A percentile compares a stretch with the other conserved stretches of the same genome.
Conservation (phyloP, 495 filamentous ascomycete genomes). For the Cenococcum geophilum region DNA sequence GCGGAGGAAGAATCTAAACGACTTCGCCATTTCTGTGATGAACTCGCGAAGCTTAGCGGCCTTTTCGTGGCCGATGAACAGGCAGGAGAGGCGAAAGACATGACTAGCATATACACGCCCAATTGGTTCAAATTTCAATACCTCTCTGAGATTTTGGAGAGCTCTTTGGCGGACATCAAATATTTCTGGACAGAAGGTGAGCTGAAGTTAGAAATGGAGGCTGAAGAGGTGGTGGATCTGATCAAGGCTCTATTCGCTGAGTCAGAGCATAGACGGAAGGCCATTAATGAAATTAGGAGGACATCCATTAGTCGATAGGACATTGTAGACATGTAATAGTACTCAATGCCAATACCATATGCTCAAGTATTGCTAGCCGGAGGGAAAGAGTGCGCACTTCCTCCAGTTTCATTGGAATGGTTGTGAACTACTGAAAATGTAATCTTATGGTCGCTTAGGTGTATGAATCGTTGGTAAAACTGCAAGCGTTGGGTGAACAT, state of each 20-base stretch:
- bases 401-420: no score
- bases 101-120: slow-evolving; percentile 71
- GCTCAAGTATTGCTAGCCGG: no score
- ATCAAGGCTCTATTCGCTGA: slow-evolving; percentile 88
- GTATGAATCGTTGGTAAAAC: no score
- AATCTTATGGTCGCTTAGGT: no score
- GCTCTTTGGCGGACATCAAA: slow-evolving; percentile 79
- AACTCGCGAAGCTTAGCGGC: slow-evolving; percentile 64
- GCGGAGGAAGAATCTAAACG: slow-evolving; percentile 78
- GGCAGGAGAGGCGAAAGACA: slow-evolving; percentile 35
- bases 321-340: background rate
- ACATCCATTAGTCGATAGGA: background rate
- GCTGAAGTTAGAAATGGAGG: slow-evolving; percentile 72
- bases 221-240: slow-evolving; percentile 80
- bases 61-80: slow-evolving; percentile 59
- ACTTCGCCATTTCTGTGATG: slow-evolving; percentile 65
- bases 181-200: slow-evolving; percentile 85
- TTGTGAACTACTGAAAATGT: no score
- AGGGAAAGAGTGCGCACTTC: no score
- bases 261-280: slow-evolving; percentile 66
- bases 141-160: slow-evolving; percentile 81
- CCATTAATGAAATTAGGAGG: slow-evolving; percentile 68
- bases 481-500: no score
- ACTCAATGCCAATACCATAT: no score
- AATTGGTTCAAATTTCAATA: slow-evolving; percentile 90